These are phyloP conservation scores for Globisporangium parvum DNA, from an alignment of 352 stramenopile species.

Conservation along the genomic window DNA sequence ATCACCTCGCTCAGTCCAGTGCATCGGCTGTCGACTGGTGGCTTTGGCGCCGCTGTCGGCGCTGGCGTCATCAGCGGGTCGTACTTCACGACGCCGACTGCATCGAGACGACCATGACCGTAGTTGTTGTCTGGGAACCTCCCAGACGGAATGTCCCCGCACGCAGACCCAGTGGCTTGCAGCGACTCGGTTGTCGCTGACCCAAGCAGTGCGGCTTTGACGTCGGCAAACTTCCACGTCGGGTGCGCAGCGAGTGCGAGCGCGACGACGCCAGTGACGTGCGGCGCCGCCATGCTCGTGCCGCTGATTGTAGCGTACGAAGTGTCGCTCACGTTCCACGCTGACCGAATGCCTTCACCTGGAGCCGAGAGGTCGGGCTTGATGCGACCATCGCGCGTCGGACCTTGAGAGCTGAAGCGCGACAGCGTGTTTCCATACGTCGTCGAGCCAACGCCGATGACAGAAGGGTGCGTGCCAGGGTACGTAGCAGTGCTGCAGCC, in stretches of 20 bases:
- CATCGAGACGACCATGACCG: background rate
- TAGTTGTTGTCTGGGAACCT: background rate
- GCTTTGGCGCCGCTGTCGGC: background rate
- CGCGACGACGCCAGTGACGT: constrained; percentile 29
- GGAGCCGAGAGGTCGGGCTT: constrained; percentile 29
- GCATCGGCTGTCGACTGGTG: background rate
- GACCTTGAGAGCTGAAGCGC: constrained; percentile 25
- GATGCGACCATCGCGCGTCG: constrained; percentile 9
- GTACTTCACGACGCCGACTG: background rate
- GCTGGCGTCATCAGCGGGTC: no score
- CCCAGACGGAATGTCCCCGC: no score
- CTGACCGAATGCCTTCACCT: constrained; percentile 18
- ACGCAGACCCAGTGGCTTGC: background rate
- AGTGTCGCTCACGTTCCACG: constrained; percentile 14
- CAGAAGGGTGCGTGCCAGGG: no score
- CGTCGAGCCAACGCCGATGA: constrained; percentile 23
- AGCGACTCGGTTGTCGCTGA: constrained; percentile 4
- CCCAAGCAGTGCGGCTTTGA: constrained; percentile 3
- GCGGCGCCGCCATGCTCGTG: constrained; percentile 30
- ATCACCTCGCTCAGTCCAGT: background rate
- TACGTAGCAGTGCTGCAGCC: constrained; percentile 15
- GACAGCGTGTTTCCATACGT: constrained; percentile 15
- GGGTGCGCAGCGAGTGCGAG: constrained; percentile 21
- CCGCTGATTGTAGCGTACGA: constrained; percentile 23
- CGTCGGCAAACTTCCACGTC: constrained; percentile 14